These are phyloP conservation scores for Telfairia occidentalis DNA, from an alignment of 331 rosid species.

Conservation along the genomic window DNA sequence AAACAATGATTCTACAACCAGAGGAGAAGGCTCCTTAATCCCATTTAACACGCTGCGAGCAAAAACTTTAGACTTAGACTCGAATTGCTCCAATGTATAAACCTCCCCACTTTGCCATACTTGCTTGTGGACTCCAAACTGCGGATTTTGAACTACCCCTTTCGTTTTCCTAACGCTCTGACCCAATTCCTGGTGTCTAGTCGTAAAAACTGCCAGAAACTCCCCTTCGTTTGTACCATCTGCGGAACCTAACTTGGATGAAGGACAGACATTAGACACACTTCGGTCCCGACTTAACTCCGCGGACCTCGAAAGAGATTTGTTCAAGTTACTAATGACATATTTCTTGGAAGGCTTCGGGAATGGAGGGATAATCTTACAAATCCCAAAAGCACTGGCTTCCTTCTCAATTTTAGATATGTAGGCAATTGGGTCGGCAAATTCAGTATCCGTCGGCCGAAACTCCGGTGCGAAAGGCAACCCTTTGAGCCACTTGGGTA, in stretches of 20 bases:
- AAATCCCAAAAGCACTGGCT: conserved; percentile 83
- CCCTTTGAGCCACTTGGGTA: conserved; percentile 73
- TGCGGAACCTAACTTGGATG: conserved; percentile 21
- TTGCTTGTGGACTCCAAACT: conserved; percentile 62
- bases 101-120: conserved; percentile 97
- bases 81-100: conserved; percentile 89
- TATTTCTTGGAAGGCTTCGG: conserved; percentile 84
- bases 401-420: conserved; percentile 94
- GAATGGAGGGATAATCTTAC: conserved; percentile 89
- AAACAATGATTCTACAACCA: conserved; percentile 75
- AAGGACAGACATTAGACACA: conserved; percentile 21
- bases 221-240: conserved; percentile 42
- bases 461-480: conserved; percentile 94
- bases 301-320: conserved; percentile 59
- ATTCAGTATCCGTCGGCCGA: conserved; percentile 91
- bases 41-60: conserved; percentile 44
- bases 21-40: conserved; percentile 66
- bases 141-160: conserved; percentile 44
- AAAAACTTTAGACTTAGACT: conserved; percentile 69
- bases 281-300: conserved; percentile 41
- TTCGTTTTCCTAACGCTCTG: conserved; percentile 46
- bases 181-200: conserved; percentile 94
- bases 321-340: conserved; percentile 67
- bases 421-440: conserved; percentile 93
- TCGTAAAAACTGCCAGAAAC: conserved; percentile 71